These are phyloP conservation scores for Schizochytrium sp. DNA, from an alignment of 108 stramenopile species.

Conservation along the genomic window DNA sequence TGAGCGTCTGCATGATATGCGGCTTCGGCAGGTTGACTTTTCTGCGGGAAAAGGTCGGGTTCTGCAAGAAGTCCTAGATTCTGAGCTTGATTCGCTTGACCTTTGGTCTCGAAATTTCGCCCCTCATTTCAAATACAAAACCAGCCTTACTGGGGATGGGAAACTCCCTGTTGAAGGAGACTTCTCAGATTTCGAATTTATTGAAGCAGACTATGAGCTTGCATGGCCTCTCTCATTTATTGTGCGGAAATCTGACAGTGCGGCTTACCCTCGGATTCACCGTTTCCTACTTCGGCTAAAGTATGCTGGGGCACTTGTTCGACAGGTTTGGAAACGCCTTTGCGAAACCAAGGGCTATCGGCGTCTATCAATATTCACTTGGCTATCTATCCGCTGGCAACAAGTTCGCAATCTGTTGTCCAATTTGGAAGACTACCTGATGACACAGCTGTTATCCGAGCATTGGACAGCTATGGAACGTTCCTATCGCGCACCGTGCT, in stretches of 20 bases:
- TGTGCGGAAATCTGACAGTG: background rate
- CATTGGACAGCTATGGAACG: constrained; percentile 15
- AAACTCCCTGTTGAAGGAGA: background rate
- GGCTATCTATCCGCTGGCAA: constrained; percentile 46
- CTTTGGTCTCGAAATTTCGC: background rate
- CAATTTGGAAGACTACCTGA: constrained; percentile 41
- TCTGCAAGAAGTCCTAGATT: background rate
- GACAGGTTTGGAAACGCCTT: background rate
- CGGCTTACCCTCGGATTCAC: background rate
- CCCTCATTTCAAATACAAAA: background rate
- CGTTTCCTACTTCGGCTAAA: constrained; percentile 26
- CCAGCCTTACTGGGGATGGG: background rate
- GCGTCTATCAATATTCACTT: background rate
- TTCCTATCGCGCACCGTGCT: background rate
- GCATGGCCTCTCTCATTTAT: constrained; percentile 18
- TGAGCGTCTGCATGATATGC: background rate
- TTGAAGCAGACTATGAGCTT: background rate
- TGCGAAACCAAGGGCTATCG: background rate
- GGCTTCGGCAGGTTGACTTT: background rate
- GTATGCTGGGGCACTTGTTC: constrained; percentile 42
- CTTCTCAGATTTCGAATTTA: constrained; percentile 12
- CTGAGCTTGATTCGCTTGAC: background rate
- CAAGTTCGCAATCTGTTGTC: constrained; percentile 27
- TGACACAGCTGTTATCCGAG: background rate
- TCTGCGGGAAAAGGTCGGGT: background rate